Conservation (phyloP, 2,329 filamentous ascomycete genomes). For the Microcyclospora tardicrescens region DNA sequence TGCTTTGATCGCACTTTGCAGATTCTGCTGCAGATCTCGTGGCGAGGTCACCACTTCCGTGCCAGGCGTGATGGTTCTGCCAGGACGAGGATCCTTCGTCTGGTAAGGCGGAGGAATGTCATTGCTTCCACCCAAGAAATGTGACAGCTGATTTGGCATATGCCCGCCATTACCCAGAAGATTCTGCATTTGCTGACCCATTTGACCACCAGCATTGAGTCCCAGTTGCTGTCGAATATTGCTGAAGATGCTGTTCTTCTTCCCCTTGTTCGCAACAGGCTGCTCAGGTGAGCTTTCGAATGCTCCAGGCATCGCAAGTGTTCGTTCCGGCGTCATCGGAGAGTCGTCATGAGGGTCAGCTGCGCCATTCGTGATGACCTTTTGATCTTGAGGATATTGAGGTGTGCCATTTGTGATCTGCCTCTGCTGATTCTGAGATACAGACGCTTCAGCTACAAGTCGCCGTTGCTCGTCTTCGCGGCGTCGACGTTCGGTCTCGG, state of each 20-base stretch:
- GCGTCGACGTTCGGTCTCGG: slow-evolving; percentile 65
- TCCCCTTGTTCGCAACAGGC: slow-evolving; percentile 19
- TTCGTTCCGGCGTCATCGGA: slow-evolving; percentile 15
- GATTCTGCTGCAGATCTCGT: slow-evolving; percentile 49
- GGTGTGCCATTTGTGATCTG: neutral
- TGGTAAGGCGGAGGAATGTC: slow-evolving; percentile 24
- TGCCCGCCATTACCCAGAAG: slow-evolving; percentile 22
- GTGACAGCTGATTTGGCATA: neutral
- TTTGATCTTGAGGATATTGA: slow-evolving; percentile 1
- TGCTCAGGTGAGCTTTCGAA: slow-evolving; percentile 52
- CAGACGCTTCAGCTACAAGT: slow-evolving; percentile 24
- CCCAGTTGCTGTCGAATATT: slow-evolving; percentile 56
- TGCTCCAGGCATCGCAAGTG: slow-evolving; percentile 54
- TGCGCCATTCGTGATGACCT: neutral
- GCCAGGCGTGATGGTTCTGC: slow-evolving; percentile 10
- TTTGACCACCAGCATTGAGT: slow-evolving; percentile 40
- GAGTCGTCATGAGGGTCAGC: neutral
- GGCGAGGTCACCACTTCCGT: slow-evolving; percentile 28
- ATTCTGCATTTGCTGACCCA: slow-evolving; percentile 24
- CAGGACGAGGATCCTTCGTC: slow-evolving; percentile 11
- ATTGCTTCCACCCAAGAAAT: neutral
- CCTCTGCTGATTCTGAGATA: slow-evolving; percentile 2
- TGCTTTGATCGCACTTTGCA: slow-evolving; percentile 65
- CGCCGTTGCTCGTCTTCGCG: slow-evolving; percentile 45
- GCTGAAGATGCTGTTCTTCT: slow-evolving; percentile 50